These are phyloP conservation scores for Eimeria necatrix DNA, from an alignment of 169 alveolate species.

Conservation along the genomic window DNA sequence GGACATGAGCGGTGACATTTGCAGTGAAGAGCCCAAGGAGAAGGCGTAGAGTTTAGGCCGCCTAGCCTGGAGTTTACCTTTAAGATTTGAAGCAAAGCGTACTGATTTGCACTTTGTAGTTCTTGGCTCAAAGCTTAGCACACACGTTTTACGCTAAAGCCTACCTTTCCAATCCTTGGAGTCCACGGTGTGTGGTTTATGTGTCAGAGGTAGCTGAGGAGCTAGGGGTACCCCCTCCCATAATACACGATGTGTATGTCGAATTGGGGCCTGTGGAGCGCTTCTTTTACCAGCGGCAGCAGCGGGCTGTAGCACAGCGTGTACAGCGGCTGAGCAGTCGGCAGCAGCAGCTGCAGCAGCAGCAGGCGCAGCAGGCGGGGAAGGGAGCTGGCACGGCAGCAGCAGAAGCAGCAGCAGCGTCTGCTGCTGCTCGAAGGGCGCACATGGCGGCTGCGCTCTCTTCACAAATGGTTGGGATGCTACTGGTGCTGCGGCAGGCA, in stretches of 20 bases:
- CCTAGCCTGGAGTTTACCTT: background rate
- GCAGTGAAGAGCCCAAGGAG: conserved; percentile 4
- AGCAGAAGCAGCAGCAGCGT: background rate
- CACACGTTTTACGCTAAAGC: background rate
- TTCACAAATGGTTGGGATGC: conserved; percentile 77
- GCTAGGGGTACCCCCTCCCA: conserved; percentile 76
- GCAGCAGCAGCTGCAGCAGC: conserved; percentile 62
- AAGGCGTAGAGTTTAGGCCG: background rate
- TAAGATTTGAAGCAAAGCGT: background rate
- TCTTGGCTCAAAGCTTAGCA: background rate
- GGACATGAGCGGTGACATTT: conserved; percentile 74
- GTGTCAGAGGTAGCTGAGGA: conserved; percentile 70
- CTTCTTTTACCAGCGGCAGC: conserved; percentile 84
- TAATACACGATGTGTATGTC: conserved; percentile 62
- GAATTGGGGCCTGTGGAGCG: conserved; percentile 83
- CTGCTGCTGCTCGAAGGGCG: conserved; percentile 4
- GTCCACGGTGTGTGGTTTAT: conserved; percentile 25
- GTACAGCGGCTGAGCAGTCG: conserved; percentile 35
- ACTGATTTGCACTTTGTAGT: background rate
- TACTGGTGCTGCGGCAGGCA: conserved; percentile 84
- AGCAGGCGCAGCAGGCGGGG: conserved; percentile 24
- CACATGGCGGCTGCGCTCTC: conserved; percentile 53
- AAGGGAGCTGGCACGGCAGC: background rate
- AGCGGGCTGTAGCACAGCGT: conserved; percentile 60
- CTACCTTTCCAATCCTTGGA: background rate